Base-by-base conservation (phyloP, 352 stramenopile species). In the Phytophthora pluvialis region DNA sequence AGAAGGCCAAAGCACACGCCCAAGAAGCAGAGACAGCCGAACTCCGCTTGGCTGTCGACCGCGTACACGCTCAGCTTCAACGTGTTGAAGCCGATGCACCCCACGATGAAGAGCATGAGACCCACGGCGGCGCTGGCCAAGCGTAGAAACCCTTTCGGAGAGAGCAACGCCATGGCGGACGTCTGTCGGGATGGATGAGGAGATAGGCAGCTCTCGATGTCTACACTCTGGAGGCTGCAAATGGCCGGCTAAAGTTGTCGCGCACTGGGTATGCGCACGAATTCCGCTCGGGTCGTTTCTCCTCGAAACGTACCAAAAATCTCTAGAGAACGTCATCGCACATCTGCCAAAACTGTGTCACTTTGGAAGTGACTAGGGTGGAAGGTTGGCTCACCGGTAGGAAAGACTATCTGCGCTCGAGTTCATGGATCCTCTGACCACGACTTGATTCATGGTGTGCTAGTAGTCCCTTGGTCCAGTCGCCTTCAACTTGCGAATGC, bases 11-110 rank as follows among this genome's bases (percentile, higher is more conserved):
- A 92, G 58, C 78, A 81, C 18, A 81, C 70, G 28, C 81, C 85
- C 32, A 91, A 66, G 61, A 93, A 88, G 67, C 84, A 90, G 48
- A 93, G 75, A 59, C 85, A 93, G 10, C 81, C 81, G 40, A 90
- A 89, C 44, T 75, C 83, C 33, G 81, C 81, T 48, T 78, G 75
- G 28, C 66, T 79, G 29, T 85, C 82, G 7, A 90, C 53, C 5
- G 69, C 60, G 21, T 65, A 55, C 3, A 42, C 47, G 2, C 77
- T 73, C 42, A 71, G 42, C 21, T 69, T 67, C 7, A 86, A 49
- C 29, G 82, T 80, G 26, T 80, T 60, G 61, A 91, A 89, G 15
- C 80, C 82, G 0, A 75, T 62, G 32, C 78, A 88, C 3, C 66
- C 78, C 18, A 89, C 64, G 21, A 69, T 55, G 28, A 88, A 73